A percentile compares a stretch with the other conserved stretches of the same genome.
These are phyloP conservation scores for Tricholoma flavovirens DNA, from an alignment of 768 basidiomycete genomes.

Conservation along the genomic window DNA sequence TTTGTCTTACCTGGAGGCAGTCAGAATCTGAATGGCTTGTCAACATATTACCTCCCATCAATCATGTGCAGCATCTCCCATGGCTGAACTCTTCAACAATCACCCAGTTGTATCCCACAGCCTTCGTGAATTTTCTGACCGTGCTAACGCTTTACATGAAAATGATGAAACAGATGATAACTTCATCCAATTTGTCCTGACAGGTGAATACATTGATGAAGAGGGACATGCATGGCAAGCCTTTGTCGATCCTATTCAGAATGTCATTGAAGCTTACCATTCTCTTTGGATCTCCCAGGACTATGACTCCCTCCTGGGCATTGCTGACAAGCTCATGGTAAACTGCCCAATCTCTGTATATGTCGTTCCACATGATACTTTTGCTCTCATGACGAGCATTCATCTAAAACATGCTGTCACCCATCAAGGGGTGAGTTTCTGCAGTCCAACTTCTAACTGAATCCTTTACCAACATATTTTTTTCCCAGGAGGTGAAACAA, in stretches of 20 bases:
- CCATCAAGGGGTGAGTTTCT: background rate
- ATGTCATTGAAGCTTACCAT: background rate
- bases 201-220: background rate
- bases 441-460: background rate
- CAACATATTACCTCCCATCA: background rate
- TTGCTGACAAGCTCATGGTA: conserved; percentile 9
- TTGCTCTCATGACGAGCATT: conserved; percentile 1
- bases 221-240: background rate
- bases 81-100: background rate
- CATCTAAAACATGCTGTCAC: conserved; percentile 1
- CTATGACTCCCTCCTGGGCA: conserved; percentile 17
- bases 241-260: conserved; percentile 1
- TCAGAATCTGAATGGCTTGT: background rate
- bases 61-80: background rate
- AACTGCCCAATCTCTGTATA: conserved; percentile 1
- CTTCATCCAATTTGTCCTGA: conserved; percentile 3
- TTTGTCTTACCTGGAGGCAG: background rate
- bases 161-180: conserved; percentile 3
- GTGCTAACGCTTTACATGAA: background rate
- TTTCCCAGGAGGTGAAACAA: background rate
- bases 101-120: background rate
- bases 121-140: background rate
- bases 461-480: background rate
- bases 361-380: conserved; percentile 1
- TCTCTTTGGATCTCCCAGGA: conserved; percentile 8